Conservation (phyloP, 1,284 basidiomycete genomes). For the Ceratobasidium sp. region DNA sequence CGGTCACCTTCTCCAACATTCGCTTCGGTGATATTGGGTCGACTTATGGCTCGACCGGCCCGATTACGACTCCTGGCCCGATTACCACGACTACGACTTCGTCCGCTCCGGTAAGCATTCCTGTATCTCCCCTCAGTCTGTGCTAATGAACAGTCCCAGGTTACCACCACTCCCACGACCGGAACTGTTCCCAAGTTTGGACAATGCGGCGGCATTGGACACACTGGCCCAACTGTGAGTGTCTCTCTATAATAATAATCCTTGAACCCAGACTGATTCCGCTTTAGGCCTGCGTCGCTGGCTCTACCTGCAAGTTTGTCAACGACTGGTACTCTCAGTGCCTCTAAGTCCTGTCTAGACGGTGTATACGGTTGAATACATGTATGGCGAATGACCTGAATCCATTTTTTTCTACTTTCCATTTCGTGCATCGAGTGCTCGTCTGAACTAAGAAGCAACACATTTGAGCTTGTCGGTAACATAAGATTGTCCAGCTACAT, state of each 20-base stretch:
- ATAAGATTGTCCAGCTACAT: no score
- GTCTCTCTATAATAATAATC: not conserved
- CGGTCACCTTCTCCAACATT: no score
- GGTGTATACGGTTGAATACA: no score
- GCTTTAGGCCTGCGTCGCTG: conserved; percentile 15
- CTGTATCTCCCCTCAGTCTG: not conserved
- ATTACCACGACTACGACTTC: no score
- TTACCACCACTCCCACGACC: not conserved
- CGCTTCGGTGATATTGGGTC: no score
- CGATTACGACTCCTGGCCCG: conserved; percentile 8
- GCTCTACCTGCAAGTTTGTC: conserved; percentile 17
- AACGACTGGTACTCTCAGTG: conserved; percentile 32
- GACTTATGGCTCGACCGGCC: conserved; percentile 51
- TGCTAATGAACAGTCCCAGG: not conserved
- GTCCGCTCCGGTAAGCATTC: not conserved
- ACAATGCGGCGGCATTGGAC: conserved; percentile 26
- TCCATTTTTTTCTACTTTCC: no score
- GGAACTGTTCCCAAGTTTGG: conserved; percentile 3
- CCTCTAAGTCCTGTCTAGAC: no score
- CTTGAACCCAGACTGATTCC: not conserved
- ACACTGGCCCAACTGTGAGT: not conserved
- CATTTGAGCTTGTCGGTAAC: no score
- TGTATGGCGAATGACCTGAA: no score
- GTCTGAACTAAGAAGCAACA: no score
- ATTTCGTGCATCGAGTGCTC: no score